Percentiles rank a stretch among this genome's conserved stretches.
phyloP scores from a whole-genome alignment of 2,329 filamentous ascomycete genomes.

The Fusarium albidum region DNA sequence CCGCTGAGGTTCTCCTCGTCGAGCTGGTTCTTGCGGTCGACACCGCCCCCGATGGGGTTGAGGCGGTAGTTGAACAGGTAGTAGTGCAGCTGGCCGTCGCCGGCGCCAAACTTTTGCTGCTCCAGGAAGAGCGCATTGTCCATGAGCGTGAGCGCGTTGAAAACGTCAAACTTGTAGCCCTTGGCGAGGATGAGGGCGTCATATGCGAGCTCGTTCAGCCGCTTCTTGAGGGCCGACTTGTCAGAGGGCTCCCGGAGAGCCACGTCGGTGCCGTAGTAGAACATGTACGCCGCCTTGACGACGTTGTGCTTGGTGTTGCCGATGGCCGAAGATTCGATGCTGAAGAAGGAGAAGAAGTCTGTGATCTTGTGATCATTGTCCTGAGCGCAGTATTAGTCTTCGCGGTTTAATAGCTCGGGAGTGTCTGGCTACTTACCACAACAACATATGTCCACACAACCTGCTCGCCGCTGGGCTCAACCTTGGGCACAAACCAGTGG shows the following conservation, averaged over 20 bases:
- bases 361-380: slow-evolving; percentile 80
- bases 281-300: slow-evolving; percentile 92
- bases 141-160: slow-evolving; percentile 92
- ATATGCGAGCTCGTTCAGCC: slow-evolving; percentile 81
- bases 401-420: too few species aligned
- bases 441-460: slow-evolving; percentile 96
- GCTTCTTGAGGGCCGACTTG: slow-evolving; percentile 71
- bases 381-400: slow-evolving; percentile 38
- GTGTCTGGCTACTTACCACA: slow-evolving; percentile 60
- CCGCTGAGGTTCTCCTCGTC: slow-evolving; percentile 84
- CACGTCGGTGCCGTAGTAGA: slow-evolving; percentile 91
- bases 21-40: slow-evolving; percentile 79
- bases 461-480: slow-evolving; percentile 69
- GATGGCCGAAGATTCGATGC: slow-evolving; percentile 91
- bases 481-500: slow-evolving; percentile 84
- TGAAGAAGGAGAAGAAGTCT: slow-evolving; percentile 98
- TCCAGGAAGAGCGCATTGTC: slow-evolving; percentile 95
- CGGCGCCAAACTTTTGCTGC: slow-evolving; percentile 92
- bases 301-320: slow-evolving; percentile 78
- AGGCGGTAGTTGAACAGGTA: slow-evolving; percentile 98
- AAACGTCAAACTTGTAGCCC: slow-evolving; percentile 86
- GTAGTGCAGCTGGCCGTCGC: slow-evolving; percentile 94
- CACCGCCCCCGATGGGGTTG: slow-evolving; percentile 83
- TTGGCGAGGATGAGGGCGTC: slow-evolving; percentile 92
- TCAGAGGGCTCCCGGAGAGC: slow-evolving; percentile 69